Percentiles rank a stretch among this genome's conserved stretches.
Conservation (phyloP, 257 asterid genomes). For the Nemophila menziesii region DNA sequence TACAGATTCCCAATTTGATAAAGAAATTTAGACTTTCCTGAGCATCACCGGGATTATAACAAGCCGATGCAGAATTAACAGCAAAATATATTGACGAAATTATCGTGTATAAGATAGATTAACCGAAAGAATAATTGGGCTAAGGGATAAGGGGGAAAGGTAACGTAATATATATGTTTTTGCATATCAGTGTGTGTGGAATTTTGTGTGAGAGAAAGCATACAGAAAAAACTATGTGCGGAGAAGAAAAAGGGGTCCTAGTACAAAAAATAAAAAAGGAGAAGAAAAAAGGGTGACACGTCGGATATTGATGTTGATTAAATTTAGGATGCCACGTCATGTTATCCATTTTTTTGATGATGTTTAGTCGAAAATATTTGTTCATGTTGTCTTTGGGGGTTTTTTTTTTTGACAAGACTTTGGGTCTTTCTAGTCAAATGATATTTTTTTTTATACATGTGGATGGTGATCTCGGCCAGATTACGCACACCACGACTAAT, state of each 20-base stretch:
- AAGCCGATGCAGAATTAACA: not conserved
- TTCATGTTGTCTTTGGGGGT: no score
- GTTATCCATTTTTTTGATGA: slow-evolving; percentile 9
- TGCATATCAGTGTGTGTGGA: slow-evolving; percentile 2
- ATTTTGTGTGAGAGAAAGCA: not conserved
- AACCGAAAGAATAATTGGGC: not conserved
- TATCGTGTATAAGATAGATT: not conserved
- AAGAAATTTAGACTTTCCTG: no score
- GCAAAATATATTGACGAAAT: not conserved
- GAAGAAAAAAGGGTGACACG: slow-evolving; percentile 24
- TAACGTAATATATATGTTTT: not conserved
- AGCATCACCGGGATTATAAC: not conserved
- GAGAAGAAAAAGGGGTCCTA: slow-evolving; percentile 26
- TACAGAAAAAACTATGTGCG: slow-evolving; percentile 30
- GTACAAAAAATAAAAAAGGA: no score
- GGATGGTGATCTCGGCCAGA: no score
- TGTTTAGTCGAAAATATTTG: no score
- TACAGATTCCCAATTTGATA: no score
- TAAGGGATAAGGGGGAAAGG: not conserved
- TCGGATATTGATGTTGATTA: not conserved
- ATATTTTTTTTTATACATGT: no score
- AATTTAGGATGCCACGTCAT: slow-evolving; percentile 22
- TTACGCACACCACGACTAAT: no score
- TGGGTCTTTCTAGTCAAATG: no score
- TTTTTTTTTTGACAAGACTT: no score